Percentiles rank a stretch among this genome's conserved stretches.
Evolutionary conservation across 31 red algal genomes (phyloP).

Genomic region (Odonthalia washingtoniensis): DNA sequence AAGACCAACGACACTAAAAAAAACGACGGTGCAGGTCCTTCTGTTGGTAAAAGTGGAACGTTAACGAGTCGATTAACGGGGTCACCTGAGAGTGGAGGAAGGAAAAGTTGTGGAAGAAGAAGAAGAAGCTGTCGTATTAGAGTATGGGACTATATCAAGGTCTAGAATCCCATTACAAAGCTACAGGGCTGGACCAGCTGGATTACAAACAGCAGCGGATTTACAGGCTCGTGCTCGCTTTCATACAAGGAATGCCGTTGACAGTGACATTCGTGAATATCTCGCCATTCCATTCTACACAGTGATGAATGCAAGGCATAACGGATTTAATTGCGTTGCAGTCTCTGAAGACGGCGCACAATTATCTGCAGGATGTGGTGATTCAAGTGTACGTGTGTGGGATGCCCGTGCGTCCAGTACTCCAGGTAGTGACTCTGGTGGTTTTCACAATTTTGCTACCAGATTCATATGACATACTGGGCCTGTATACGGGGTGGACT

Average conservation of each 20-base stretch:
- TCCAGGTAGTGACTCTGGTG: constrained; percentile 26
- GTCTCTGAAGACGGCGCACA: constrained; percentile 80
- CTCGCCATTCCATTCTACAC: constrained; percentile 93
- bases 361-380: constrained; percentile 87
- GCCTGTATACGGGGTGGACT: constrained; percentile 83
- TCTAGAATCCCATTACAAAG: constrained; percentile 80
- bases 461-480: constrained; percentile 88
- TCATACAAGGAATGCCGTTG: not conserved
- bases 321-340: constrained; percentile 83
- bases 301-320: constrained; percentile 76
- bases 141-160: constrained; percentile 65
- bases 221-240: constrained; percentile 67
- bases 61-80: too few species aligned
- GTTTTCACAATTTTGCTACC: constrained; percentile 11
- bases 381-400: constrained; percentile 88
- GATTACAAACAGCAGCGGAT: constrained; percentile 73
- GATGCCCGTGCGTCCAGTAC: constrained; percentile 64
- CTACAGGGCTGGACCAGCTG: constrained; percentile 58
- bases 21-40: too few species aligned
- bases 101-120: constrained; percentile 59
- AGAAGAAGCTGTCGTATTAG: constrained; percentile 54
- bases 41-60: too few species aligned
- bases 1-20: constrained; percentile 45
- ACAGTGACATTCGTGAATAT: constrained; percentile 32
- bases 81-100: constrained; percentile 29